Conservation (phyloP, 768 basidiomycete genomes). For the Lyophyllum shimeji region DNA sequence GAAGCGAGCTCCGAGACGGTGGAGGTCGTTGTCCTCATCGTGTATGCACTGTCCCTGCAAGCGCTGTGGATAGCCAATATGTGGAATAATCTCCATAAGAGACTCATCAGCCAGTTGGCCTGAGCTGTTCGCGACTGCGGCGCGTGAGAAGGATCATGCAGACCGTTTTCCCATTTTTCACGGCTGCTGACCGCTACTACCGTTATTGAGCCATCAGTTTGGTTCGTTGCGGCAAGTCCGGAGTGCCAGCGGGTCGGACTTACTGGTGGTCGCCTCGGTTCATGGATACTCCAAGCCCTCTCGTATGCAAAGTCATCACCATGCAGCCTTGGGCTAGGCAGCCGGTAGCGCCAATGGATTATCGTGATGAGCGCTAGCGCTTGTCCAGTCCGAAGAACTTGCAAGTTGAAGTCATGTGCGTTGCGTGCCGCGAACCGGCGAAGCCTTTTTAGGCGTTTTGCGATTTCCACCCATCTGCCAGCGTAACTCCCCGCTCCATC, state of each 20-base stretch:
- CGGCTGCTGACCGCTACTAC: slow-evolving; percentile 23
- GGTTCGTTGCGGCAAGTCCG: slow-evolving; percentile 16
- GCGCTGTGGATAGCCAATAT: not conserved
- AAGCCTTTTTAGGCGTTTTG: not conserved
- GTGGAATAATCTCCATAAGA: not conserved
- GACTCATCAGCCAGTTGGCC: not conserved
- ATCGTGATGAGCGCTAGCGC: not conserved
- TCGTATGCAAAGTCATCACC: not conserved
- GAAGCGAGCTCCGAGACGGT: not conserved
- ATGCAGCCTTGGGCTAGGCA: not conserved
- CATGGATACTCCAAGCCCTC: not conserved
- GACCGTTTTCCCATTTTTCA: slow-evolving; percentile 24
- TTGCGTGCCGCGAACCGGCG: not conserved
- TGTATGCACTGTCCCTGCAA: not conserved
- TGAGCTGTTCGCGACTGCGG: slow-evolving; percentile 9
- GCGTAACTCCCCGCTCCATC: not conserved
- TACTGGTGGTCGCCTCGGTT: slow-evolving; percentile 10
- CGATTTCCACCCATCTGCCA: not conserved
- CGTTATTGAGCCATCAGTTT: slow-evolving; percentile 12
- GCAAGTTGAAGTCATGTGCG: not conserved
- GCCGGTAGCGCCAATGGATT: not conserved
- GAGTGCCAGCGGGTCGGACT: slow-evolving; percentile 12
- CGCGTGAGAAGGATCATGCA: slow-evolving; percentile 15
- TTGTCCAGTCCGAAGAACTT: not conserved
- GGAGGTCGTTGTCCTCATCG: not conserved